phyloP scores from a whole-genome alignment of 805 yeast species.

The Saturnispora dispora region DNA sequence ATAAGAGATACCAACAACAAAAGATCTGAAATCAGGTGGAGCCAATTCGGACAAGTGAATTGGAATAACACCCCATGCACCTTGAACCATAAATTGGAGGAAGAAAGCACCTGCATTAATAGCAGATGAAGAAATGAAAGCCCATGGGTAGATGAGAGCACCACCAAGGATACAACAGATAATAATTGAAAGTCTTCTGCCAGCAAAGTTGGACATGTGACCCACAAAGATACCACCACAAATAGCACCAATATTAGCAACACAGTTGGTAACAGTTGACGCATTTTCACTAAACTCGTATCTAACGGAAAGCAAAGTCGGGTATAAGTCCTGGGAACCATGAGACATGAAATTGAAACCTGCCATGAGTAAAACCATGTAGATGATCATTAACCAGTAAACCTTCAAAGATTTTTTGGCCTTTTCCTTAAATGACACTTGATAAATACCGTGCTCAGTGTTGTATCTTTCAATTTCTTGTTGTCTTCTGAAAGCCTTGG shows the following conservation, averaged over 20 bases:
- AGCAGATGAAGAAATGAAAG: conserved; percentile 36
- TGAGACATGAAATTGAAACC: conserved; percentile 57
- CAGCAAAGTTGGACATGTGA: conserved; percentile 44
- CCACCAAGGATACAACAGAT: conserved; percentile 48
- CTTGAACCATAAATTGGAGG: conserved; percentile 56
- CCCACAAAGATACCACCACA: conserved; percentile 49
- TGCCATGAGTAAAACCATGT: conserved; percentile 50
- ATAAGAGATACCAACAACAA: conserved; percentile 54
- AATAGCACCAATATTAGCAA: conserved; percentile 51
- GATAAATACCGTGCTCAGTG: conserved; percentile 24
- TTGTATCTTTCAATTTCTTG: conserved; percentile 28
- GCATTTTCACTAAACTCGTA: conserved; percentile 33
- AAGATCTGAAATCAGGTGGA: conserved; percentile 54
- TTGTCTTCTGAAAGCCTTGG: conserved; percentile 42
- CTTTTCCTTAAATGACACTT: conserved; percentile 27
- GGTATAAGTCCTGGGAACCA: conserved; percentile 56
- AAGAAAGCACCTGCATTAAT: conserved; percentile 53
- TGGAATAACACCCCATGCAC: conserved; percentile 63
- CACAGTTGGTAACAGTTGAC: conserved; percentile 47
- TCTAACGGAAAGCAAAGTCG: conserved; percentile 44
- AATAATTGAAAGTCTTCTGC: conserved; percentile 46
- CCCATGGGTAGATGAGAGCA: conserved; percentile 57
- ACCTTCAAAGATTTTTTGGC: conserved; percentile 31
- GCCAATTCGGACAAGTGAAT: conserved; percentile 53
- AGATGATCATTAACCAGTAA: conserved; percentile 53